Conservation (phyloP, 768 basidiomycete species). For the Mycena sanguinolenta region DNA sequence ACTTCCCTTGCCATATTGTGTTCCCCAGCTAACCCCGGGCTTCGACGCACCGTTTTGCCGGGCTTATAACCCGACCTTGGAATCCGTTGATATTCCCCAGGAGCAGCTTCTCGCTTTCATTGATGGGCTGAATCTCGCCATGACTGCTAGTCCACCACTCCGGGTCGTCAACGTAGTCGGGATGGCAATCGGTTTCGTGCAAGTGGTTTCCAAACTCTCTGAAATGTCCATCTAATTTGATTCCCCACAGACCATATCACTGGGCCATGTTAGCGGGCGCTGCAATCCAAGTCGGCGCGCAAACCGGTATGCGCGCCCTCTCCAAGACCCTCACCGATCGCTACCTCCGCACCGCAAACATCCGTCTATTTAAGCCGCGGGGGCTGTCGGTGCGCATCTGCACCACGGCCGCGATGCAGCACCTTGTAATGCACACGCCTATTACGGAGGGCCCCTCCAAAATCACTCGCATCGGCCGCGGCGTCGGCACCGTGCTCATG, state of each 20-base stretch:
- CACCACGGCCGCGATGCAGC: constrained; percentile 41
- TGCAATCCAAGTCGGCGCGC: constrained; percentile 34
- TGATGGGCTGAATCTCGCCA: constrained; percentile 43
- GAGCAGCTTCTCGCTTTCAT: constrained; percentile 40
- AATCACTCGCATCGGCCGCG: constrained; percentile 34
- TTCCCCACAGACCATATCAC: constrained; percentile 37
- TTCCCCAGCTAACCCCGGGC: constrained; percentile 38
- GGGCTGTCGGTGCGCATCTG: constrained; percentile 43
- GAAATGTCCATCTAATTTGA: background rate
- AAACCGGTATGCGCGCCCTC: constrained; percentile 39
- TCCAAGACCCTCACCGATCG: constrained; percentile 44
- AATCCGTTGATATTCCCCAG: constrained; percentile 34
- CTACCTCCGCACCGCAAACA: constrained; percentile 42
- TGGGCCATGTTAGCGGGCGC: constrained; percentile 41
- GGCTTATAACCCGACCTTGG: constrained; percentile 37
- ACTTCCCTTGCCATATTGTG: constrained; percentile 38
- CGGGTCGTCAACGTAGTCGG: constrained; percentile 40
- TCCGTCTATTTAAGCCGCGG: constrained; percentile 40
- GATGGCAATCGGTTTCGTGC: constrained; percentile 42
- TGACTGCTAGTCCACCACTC: constrained; percentile 44
- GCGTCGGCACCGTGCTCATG: constrained; percentile 35
- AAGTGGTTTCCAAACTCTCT: background rate
- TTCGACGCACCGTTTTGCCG: constrained; percentile 41
- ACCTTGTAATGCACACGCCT: constrained; percentile 31
- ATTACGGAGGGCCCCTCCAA: constrained; percentile 20